Percentiles rank a stretch among this genome's conserved stretches.
Conservation (phyloP, 1,284 basidiomycete species). For the Tremellales sp. region DNA sequence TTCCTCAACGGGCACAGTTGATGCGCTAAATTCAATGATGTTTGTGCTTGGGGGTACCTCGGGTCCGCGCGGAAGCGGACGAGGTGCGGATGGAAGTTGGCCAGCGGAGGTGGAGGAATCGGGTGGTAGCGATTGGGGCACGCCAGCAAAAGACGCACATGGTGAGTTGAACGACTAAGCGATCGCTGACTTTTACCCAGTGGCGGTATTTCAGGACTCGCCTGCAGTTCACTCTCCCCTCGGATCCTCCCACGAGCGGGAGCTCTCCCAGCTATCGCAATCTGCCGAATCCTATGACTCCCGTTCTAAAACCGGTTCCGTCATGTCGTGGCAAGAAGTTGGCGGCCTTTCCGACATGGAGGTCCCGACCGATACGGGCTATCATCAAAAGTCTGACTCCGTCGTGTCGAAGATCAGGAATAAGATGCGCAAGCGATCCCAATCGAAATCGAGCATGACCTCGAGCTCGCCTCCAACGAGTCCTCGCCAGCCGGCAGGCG, state of each 20-base stretch:
- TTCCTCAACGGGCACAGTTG: slow-evolving; percentile 20
- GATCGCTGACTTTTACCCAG: background rate
- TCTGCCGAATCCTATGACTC: too few relatives aligned
- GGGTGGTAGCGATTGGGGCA: slow-evolving; percentile 36
- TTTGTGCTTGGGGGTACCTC: slow-evolving; percentile 30
- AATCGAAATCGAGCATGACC: slow-evolving; percentile 22
- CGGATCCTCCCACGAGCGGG: too few relatives aligned
- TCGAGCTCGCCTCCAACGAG: slow-evolving; percentile 21
- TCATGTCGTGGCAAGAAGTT: slow-evolving; percentile 44
- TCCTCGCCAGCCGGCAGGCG: slow-evolving; percentile 15
- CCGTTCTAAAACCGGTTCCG: slow-evolving; percentile 20
- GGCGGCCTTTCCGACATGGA: slow-evolving; percentile 26
- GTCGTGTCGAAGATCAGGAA: slow-evolving; percentile 38
- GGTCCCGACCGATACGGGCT: slow-evolving; percentile 25
- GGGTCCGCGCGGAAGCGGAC: background rate
- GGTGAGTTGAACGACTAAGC: slow-evolving; percentile 17
- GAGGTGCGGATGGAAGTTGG: slow-evolving; percentile 16
- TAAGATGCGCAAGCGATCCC: slow-evolving; percentile 22
- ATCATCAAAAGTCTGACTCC: slow-evolving; percentile 37
- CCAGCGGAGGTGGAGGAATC: slow-evolving; percentile 28
- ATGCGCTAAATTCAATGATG: slow-evolving; percentile 30
- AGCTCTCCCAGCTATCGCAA: too few relatives aligned
- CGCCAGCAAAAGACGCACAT: slow-evolving; percentile 25
- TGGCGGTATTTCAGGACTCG: too few relatives aligned
- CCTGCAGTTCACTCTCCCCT: too few relatives aligned